phyloP scores from a whole-genome alignment of 164 flowering plant species.

The Saururus chinensis region DNA sequence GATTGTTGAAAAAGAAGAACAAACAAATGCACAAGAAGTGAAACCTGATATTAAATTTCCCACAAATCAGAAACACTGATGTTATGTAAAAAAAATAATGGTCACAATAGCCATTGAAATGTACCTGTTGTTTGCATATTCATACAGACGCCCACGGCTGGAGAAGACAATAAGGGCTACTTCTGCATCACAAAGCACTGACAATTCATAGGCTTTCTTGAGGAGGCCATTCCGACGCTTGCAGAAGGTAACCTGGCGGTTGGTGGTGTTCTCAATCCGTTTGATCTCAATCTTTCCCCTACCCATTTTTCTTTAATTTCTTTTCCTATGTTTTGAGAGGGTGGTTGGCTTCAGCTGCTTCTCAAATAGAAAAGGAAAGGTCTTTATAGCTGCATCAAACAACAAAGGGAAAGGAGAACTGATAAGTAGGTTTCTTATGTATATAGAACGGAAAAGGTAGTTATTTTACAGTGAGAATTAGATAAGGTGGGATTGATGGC shows the following conservation, averaged over 20 bases:
- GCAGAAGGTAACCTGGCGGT: slow-evolving; percentile 5
- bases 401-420: neutral
- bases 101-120: too few relatives aligned
- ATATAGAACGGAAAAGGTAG: neutral
- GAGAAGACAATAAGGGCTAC: slow-evolving; percentile 8
- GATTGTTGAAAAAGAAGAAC: too few relatives aligned
- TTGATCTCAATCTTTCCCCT: neutral
- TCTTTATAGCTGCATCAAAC: neutral
- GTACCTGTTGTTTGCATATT: slow-evolving; percentile 2
- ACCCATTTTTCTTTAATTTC: neutral
- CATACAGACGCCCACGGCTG: slow-evolving; percentile 6
- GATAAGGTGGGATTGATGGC: neutral
- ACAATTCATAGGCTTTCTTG: slow-evolving; percentile 7
- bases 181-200: slow-evolving; percentile 7
- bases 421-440: neutral
- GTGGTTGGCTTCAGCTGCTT: too few relatives aligned
- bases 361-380: neutral
- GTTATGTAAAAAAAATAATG: too few relatives aligned
- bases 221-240: slow-evolving; percentile 6
- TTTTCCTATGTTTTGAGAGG: neutral
- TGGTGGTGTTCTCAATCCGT: neutral
- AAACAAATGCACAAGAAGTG: too few relatives aligned
- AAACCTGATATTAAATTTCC: too few relatives aligned
- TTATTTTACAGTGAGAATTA: neutral
- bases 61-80: too few relatives aligned